Percentiles rank a stretch among this genome's conserved stretches.
Conservation (phyloP, 1,284 basidiomycete genomes). For the Somion occarium region DNA sequence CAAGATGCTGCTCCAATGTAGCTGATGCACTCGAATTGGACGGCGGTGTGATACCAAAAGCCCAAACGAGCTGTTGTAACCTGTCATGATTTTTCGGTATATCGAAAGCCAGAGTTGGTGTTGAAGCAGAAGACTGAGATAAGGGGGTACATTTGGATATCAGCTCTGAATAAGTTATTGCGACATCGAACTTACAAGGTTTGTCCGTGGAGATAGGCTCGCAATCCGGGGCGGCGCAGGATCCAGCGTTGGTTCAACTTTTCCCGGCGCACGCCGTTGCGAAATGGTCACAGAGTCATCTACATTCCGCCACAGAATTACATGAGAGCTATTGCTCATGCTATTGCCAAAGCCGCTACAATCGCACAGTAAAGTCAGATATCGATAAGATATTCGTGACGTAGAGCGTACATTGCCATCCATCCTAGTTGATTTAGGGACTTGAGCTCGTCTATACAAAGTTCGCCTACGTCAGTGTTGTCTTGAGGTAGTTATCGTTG, state of each 20-base stretch:
- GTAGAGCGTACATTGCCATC: conserved; percentile 45
- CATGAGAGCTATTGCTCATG: conserved; percentile 38
- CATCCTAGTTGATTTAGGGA: conserved; percentile 43
- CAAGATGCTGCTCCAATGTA: conserved; percentile 40
- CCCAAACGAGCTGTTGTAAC: conserved; percentile 50
- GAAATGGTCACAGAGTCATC: conserved; percentile 39
- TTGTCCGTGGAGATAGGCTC: conserved; percentile 10
- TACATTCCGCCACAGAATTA: conserved; percentile 42
- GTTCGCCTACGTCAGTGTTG: not conserved
- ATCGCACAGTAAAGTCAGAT: conserved; percentile 8
- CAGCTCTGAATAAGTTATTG: not conserved
- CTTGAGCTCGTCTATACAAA: conserved; percentile 39
- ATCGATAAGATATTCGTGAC: not conserved
- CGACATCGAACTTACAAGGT: conserved; percentile 15
- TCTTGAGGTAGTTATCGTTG: conserved; percentile 5
- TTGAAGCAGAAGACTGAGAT: conserved; percentile 12
- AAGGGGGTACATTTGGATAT: too few relatives aligned
- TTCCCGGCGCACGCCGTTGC: conserved; percentile 35
- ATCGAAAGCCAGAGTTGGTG: conserved; percentile 21
- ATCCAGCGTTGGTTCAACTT: conserved; percentile 15
- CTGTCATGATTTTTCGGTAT: conserved; percentile 23
- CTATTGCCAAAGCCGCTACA: conserved; percentile 48
- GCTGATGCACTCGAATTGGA: conserved; percentile 29
- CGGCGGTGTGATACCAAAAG: conserved; percentile 44
- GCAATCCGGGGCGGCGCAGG: conserved; percentile 18